Base-by-base conservation (phyloP, 2,329 filamentous ascomycete species). In the Leptographium wingfieldii region DNA sequence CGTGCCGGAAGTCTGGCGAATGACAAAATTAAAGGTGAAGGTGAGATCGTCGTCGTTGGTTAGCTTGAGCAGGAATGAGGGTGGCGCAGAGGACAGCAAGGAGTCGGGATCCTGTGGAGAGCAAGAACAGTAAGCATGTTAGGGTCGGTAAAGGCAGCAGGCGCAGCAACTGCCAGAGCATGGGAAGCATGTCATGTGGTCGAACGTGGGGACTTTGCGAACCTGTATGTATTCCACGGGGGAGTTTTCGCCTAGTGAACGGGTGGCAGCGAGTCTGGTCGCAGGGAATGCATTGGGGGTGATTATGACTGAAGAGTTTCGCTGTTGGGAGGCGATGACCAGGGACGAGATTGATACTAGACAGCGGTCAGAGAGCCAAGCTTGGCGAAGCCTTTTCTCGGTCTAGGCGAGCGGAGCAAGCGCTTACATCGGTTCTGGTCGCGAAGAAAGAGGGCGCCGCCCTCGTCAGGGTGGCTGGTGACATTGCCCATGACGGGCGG, bases 181-280 rank as follows among this genome's bases (percentile, higher is more conserved):
- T 9, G 43, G 4, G 19, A 22, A n/a, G 43, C 43, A 46, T 43
- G 14, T 43, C 19, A 19, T 16, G 14, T 19, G 19, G 12, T 2
- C 4, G 12, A 14, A 43, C 40, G 40, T 43, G 19, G 43, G 43
- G 16, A 6, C 14, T 7, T 31, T 11, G 27, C 77, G 54, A 43
- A 95, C 92, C 84, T 96, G 92, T 52, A 99, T 83, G 74, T 90
- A 99, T 75, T 97, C 92, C 65, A 96, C 79, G 9, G 89, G 85
- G 59, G 79, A 78, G 63, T 83, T 83, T 70, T 99, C 92, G 67
- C 86, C 85, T 29, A 78, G 64, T 49, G 91, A 84, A 68, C 88
- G 85, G 69, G 82, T 86, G 55, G 85, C 89, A 66, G 78, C 80
- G 70, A 94, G 83, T 77, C 86, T 84, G 60, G 85, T 87, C 49